Base-by-base conservation (phyloP, 257 asterid genomes). In the Solanum ossicruentum region DNA sequence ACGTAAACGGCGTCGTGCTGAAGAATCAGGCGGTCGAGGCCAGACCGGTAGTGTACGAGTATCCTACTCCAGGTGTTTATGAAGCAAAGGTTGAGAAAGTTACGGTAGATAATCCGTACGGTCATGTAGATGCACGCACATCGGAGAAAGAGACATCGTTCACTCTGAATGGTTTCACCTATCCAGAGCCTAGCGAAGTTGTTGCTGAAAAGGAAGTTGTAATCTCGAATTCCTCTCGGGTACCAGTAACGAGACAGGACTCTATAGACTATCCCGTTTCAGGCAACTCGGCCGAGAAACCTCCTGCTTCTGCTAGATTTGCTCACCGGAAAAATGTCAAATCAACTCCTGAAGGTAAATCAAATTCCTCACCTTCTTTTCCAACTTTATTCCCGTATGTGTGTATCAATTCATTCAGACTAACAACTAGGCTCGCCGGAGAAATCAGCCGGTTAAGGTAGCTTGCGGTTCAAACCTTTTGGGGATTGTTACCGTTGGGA, bases 301-400 rank as follows among this genome's bases (percentile, higher is more conserved):
- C 94, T 58, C 92, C 93, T 87, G 89, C 81, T 65, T 90, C 97
- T 21, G 86, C 92, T 47, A 92, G 99, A 89, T 92, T 94, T 86
- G 87, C 91, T 85, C 93, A 89, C 89, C 97, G 99, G 88, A 93
- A 89, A 85, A 87, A 85, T 57, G 86, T 57, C 47, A 95, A 87
- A 87, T 72, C 93, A 88, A 90, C 91, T 86, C 96, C 95, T 9
- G 97, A 96, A 92, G 98, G 99, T 95, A 91, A 75, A 32, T 1
- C 8, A 1, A 5, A 10, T 21, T 1, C 41, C 72, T 83, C 57
- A 52, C 82, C 65, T 36, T 49, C 16, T 43, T 47, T 23, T 26
- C 6, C 83, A 43, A 85, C 3, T 71, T 1, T 10, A 70, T 70
- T 1, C 41, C 41, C 12, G 4, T 47, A 0, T 45, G 12, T 66